These are phyloP conservation scores for Hortaea sp. DNA, from an alignment of 2,329 filamentous ascomycete genomes.

Conservation along the genomic window DNA sequence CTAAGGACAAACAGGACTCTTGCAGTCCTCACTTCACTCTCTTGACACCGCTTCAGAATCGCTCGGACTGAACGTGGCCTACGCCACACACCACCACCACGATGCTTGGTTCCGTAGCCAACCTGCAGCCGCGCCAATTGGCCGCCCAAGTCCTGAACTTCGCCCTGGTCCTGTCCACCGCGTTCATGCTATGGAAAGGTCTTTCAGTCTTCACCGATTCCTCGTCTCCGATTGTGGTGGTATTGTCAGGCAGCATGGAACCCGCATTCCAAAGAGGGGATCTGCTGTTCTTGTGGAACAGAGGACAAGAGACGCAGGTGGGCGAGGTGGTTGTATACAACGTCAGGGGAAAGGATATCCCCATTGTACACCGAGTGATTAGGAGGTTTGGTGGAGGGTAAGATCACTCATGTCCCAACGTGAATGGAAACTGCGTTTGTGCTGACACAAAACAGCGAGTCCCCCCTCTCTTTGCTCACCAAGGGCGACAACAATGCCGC, in stretches of 20 bases:
- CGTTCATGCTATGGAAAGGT: constrained; percentile 89
- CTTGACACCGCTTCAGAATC: too few species aligned
- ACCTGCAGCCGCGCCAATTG: constrained; percentile 66
- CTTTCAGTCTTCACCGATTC: constrained; percentile 66
- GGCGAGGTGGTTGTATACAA: constrained; percentile 74
- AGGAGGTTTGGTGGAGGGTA: constrained; percentile 54
- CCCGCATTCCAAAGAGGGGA: constrained; percentile 73
- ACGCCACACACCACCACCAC: constrained; percentile 11
- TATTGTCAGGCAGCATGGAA: constrained; percentile 78
- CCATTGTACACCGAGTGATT: constrained; percentile 89
- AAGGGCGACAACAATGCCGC: constrained; percentile 96
- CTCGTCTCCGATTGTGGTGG: constrained; percentile 62
- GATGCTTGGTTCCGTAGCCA: constrained; percentile 59
- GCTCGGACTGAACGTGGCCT: neutral
- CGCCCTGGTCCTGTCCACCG: constrained; percentile 76
- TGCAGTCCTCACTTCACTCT: too few species aligned
- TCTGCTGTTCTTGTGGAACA: constrained; percentile 67
- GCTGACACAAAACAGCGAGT: constrained; percentile 25
- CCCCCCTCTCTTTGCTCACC: constrained; percentile 62
- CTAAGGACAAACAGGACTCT: too few species aligned
- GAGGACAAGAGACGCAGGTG: constrained; percentile 52
- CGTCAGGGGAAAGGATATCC: constrained; percentile 86
- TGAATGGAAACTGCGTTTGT: neutral
- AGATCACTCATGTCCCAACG: constrained; percentile 20
- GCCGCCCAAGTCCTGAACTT: constrained; percentile 82